A percentile compares a stretch with the other conserved stretches of the same genome.
phyloP scores from a whole-genome alignment of 805 yeast genomes.

The Wickerhamiella bombiphila region DNA sequence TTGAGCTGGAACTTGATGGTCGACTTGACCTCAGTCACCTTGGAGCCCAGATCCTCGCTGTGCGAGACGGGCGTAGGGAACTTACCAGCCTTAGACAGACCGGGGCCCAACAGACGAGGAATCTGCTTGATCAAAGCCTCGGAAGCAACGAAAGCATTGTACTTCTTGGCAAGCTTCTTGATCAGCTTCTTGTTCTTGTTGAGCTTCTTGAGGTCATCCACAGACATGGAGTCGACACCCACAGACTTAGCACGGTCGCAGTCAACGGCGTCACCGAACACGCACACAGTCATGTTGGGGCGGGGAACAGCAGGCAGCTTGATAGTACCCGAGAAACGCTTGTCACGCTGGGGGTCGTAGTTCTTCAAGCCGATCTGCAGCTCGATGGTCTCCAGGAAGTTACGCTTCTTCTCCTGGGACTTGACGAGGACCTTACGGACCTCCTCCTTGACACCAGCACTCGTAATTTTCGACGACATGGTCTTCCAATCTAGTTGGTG shows the following conservation, averaged over 20 bases:
- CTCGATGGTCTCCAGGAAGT: conserved; percentile 99
- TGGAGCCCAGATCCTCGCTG: conserved; percentile 91
- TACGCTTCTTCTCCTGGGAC: conserved; percentile 97
- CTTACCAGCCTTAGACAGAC: conserved; percentile 99
- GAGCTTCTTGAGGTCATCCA: conserved; percentile 98
- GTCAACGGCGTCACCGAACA: conserved; percentile 99
- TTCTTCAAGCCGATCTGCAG: conserved; percentile 99
- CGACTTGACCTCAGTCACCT: conserved; percentile 95
- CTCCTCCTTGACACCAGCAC: conserved; percentile 90
- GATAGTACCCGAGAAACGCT: conserved; percentile 99
- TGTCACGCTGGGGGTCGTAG: conserved; percentile 99
- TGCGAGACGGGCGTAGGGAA: conserved; percentile 99
- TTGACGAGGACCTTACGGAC: conserved; percentile 79
- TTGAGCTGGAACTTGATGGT: conserved; percentile 99
- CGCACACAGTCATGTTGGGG: conserved; percentile 99
- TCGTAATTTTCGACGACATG: conserved; percentile 53
- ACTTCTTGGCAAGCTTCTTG: conserved; percentile 99
- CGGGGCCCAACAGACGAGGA: conserved; percentile 99
- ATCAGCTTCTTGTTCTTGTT: conserved; percentile 99
- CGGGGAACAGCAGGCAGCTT: conserved; percentile 98
- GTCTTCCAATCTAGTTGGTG: conserved; percentile 22
- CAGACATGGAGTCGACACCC: conserved; percentile 99
- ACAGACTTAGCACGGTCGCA: conserved; percentile 99
- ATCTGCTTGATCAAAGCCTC: conserved; percentile 99
- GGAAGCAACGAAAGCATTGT: conserved; percentile 98